Evolutionary conservation across 2,329 filamentous ascomycete species (phyloP).

Genomic region (Aspergillus novofumigatus): DNA sequence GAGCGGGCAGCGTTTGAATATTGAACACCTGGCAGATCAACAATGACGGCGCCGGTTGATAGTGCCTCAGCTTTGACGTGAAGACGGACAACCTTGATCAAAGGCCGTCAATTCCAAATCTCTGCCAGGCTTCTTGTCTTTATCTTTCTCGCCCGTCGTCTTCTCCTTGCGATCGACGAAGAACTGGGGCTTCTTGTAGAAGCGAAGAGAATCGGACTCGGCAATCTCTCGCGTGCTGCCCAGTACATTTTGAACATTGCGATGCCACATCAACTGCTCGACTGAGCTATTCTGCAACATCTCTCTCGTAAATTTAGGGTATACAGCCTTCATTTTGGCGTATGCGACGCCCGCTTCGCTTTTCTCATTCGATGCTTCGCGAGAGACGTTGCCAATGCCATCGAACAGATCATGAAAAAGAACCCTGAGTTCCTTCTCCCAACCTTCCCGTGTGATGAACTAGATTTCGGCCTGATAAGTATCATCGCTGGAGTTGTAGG

Average conservation of each 20-base stretch:
- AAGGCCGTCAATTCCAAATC: slow-evolving; percentile 37
- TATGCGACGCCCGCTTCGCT: not conserved
- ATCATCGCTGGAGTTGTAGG: not conserved
- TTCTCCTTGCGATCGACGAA: slow-evolving; percentile 45
- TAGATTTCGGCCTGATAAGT: not conserved
- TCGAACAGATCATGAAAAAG: not conserved
- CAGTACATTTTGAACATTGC: not conserved
- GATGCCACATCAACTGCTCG: not conserved
- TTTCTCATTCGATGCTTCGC: not conserved
- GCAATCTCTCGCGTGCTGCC: not conserved
- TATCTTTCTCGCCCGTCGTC: slow-evolving; percentile 43
- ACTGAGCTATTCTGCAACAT: not conserved
- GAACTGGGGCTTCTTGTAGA: not conserved
- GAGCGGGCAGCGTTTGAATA: slow-evolving; percentile 12
- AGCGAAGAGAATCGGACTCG: not conserved
- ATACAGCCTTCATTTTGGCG: not conserved
- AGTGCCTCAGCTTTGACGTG: slow-evolving; percentile 6
- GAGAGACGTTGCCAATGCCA: not conserved
- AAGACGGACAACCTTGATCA: slow-evolving; percentile 25
- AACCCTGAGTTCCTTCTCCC: not conserved
- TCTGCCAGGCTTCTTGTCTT: slow-evolving; percentile 14
- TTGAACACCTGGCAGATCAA: slow-evolving; percentile 8
- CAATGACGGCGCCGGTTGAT: slow-evolving; percentile 7
- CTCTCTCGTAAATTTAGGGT: not conserved
- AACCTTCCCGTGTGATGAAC: not conserved